Base-by-base conservation (phyloP, 148 eudicot species). In the Camellia granthamiana region DNA sequence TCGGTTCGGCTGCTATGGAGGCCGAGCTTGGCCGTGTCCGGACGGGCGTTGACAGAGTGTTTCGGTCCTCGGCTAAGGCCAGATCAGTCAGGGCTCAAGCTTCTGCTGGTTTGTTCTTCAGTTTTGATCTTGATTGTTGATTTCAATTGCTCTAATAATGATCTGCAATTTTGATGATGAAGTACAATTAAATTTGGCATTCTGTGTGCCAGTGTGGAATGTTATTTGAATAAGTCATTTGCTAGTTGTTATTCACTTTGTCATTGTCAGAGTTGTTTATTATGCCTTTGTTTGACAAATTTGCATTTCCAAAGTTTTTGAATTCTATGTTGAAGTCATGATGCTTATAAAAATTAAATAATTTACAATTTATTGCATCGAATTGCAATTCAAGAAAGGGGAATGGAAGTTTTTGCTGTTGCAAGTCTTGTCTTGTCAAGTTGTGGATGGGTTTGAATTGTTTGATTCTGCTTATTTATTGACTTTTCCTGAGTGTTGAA, bases 81-180 rank as follows among this genome's bases (percentile, higher is more conserved):
- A 90, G 93, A 94, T 89, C 92, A 89, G 80, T 89, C 89, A 89
- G 69, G 77, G 86, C 88, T 83, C 97, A 89, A 82, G 80, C 90
- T 82, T 85, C 84, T 79, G 97, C 84, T 79, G 97, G 97, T 92
- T 72, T 51, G 86, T 84, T 15, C 58, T 0, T 85, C 71, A 55
- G 18, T 55, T 19, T 30, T 61, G 3, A 49, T 3, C 30, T 72
- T 58, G 44, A 49, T 76, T 76, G 8, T 19, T 60, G 42, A 13
- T 46, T 21, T 76, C 42, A 18, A 30, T 30, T 30, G 38, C 38
- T 30, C 38, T 30, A 30, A 30, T 30, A 30, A 30, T 30, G 38
- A 30, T 30, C 1, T 30, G 38, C 38, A 30, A 30, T 1, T 30
- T 30, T 30, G 38, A 30, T 30, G 38, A 30, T 30, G 38, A 30